These are phyloP conservation scores for Naganishia cerealis DNA, from an alignment of 1,284 basidiomycete genomes.

Conservation along the genomic window DNA sequence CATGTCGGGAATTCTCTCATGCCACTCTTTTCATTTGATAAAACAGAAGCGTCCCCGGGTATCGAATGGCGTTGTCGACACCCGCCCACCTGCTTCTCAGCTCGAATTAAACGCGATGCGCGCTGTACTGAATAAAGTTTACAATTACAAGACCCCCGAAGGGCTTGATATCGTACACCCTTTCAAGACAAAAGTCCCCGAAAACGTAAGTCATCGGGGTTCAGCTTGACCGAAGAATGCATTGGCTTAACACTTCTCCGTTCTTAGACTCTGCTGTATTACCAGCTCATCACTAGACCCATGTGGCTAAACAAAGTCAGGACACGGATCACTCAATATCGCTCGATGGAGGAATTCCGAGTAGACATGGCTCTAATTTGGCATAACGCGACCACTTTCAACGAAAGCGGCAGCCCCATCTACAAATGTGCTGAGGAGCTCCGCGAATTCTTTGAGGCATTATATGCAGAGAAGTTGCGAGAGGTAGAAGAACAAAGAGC, in stretches of 20 bases:
- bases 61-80: not conserved
- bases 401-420: conserved; percentile 71
- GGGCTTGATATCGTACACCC: conserved; percentile 21
- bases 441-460: conserved; percentile 75
- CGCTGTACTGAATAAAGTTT: conserved; percentile 15
- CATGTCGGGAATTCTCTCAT: not conserved
- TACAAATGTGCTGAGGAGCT: conserved; percentile 90
- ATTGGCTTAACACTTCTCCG: conserved; percentile 57
- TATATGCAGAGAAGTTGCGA: conserved; percentile 48
- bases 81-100: not conserved
- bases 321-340: conserved; percentile 77
- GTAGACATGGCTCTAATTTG: conserved; percentile 87
- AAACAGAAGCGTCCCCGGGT: conserved; percentile 19
- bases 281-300: conserved; percentile 68
- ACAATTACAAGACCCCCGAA: conserved; percentile 15
- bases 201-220: conserved; percentile 1
- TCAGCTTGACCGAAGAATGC: not conserved
- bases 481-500: conserved; percentile 23
- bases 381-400: conserved; percentile 85
- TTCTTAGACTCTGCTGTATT: conserved; percentile 70
- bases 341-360: conserved; percentile 69
- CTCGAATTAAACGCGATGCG: conserved; percentile 11
- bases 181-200: conserved; percentile 24
- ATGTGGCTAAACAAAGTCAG: conserved; percentile 86
- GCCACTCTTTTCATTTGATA: not conserved